Evolutionary conservation across 306 rosid species (phyloP), one percentile per base, ranked within the genome.

Genomic region (Vicia faba): DNA sequence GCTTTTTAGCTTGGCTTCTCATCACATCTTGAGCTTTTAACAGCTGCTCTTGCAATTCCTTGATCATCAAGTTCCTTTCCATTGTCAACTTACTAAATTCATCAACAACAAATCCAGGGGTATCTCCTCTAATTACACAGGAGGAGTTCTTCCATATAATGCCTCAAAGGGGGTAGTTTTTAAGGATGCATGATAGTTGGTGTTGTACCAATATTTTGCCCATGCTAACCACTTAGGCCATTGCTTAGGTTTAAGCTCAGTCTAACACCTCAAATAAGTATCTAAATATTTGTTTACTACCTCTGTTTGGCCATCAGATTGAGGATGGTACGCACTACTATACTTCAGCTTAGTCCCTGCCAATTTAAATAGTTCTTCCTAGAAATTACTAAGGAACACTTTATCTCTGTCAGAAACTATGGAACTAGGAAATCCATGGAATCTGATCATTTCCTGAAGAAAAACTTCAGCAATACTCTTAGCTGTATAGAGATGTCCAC

Each of bases 51-150:
- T 38, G 9, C 8, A 45, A 1, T 0, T 5, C 16, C 0, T 2
- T 1, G 19, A 45, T 4, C 5, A 45, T 13, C 5, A 13, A 6
- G 5, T 45, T 45, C 18, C 51, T 45, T 8, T 45, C 51, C 4
- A 7, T 2, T 0, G 18, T 45, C 19, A 45, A 4, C 8, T 1
- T 45, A 0, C 2, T 12, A 0, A 45, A 19, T 1, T 45, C 51
- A 13, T 45, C 51, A 0, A 45, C 8, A 3, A 7, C 3, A 0
- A 19, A 13, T 0, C 1, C 8, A 1, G 0, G 14, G 0, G 5
- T 2, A n/a, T 45, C 8, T 4, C 19, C 51, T 3, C 8, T 45
- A 3, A 45, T 2, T 5, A 45, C 6, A 12, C 8, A 0, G 19
- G 51, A 5, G 19, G 51, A 0, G 9, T 19, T 45, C 0, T 18